Evolutionary conservation across 2,329 filamentous ascomycete genomes (phyloP).

Genomic region (Cordyceps cicadae): DNA sequence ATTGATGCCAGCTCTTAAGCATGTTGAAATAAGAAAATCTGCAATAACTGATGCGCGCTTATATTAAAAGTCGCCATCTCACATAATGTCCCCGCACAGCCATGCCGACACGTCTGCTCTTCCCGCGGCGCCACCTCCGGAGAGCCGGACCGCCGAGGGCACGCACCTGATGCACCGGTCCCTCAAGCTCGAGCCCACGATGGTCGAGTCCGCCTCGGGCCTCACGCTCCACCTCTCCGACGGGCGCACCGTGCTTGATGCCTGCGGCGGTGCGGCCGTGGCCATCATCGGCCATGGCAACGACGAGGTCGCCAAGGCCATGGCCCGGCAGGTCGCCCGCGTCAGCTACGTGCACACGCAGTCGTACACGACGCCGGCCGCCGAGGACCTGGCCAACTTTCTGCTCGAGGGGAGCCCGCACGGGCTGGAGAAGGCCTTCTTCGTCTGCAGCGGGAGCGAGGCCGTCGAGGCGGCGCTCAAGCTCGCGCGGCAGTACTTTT

Average conservation of each 20-base stretch:
- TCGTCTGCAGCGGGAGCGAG: conserved; percentile 21
- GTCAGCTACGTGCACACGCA: conserved; percentile 22
- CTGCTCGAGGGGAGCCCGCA: conserved; percentile 18
- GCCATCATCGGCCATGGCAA: conserved; percentile 56
- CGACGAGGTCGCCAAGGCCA: conserved; percentile 44
- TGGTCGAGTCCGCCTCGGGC: conserved; percentile 36
- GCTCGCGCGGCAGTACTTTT: conserved; percentile 39
- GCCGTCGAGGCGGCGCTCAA: conserved; percentile 41
- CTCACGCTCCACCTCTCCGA: conserved; percentile 27
- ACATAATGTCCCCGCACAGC: conserved; percentile 15
- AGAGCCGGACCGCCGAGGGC: conserved; percentile 7
- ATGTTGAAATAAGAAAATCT: too few species aligned
- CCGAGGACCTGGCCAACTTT: conserved; percentile 22
- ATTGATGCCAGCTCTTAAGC: background rate
- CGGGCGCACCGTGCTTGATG: conserved; percentile 27
- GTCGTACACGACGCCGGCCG: conserved; percentile 18
- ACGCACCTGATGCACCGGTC: conserved; percentile 27
- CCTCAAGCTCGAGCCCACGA: conserved; percentile 19
- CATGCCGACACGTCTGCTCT: conserved; percentile 9
- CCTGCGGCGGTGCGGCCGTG: conserved; percentile 37
- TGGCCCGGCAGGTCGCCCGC: conserved; percentile 44
- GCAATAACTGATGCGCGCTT: background rate
- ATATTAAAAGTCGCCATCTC: background rate
- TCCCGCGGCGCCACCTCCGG: background rate
- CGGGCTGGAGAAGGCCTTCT: conserved; percentile 19